A percentile compares a stretch with the other conserved stretches of the same genome.
phyloP scores from a whole-genome alignment of 148 eudicot genomes.

The Vaccinium macrocarpon region DNA sequence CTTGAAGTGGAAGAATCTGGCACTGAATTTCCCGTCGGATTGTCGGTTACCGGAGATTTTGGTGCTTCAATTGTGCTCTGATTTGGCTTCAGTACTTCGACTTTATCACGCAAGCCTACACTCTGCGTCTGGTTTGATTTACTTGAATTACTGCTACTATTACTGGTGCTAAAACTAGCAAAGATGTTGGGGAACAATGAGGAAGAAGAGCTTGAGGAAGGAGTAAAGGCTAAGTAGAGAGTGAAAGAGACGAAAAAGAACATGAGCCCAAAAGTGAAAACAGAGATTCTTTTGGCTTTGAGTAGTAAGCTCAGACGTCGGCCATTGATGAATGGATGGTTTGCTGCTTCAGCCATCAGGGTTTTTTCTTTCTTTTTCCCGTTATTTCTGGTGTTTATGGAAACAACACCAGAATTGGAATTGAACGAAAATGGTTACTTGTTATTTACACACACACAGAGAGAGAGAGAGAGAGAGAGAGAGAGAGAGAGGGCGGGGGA shows the following conservation, averaged over 20 bases:
- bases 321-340: constrained; percentile 49
- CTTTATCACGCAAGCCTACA: constrained; percentile 22
- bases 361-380: neutral
- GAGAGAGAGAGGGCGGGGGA: too few relatives aligned
- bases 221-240: constrained; percentile 54
- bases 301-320: constrained; percentile 44
- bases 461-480: too few relatives aligned
- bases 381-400: neutral
- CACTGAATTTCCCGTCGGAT: neutral
- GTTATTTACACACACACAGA: too few relatives aligned
- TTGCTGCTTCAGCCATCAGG: constrained; percentile 54
- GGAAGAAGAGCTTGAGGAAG: constrained; percentile 53
- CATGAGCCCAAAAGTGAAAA: constrained; percentile 51
- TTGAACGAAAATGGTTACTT: neutral
- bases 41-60: neutral
- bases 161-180: constrained; percentile 2
- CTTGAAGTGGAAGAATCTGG: neutral
- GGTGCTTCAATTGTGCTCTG: constrained; percentile 18
- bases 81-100: constrained; percentile 28
- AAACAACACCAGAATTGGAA: neutral
- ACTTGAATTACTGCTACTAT: too few relatives aligned
- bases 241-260: constrained; percentile 56
- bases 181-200: constrained; percentile 62
- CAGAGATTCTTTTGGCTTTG: constrained; percentile 35
- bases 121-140: neutral